A percentile compares a stretch with the other conserved stretches of the same genome.
phyloP scores from a whole-genome alignment of 108 stramenopile genomes.

The Fragilaria radians region DNA sequence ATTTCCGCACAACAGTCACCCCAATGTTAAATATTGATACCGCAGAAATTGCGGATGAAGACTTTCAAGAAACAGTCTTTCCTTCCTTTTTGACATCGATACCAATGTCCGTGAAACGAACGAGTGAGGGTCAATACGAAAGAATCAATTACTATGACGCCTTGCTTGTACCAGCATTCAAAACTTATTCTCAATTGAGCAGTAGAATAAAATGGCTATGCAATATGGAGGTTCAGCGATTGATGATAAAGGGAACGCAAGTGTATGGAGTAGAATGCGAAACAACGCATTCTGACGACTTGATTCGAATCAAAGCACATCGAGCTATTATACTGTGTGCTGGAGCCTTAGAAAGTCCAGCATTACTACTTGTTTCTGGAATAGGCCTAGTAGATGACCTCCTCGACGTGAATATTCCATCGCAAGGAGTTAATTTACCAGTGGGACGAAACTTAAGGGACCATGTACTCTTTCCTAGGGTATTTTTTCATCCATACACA shows the following conservation, averaged over 20 bases:
- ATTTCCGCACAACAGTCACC: neutral
- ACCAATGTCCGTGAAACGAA: neutral
- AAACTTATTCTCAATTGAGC: constrained; percentile 26
- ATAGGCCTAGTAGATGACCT: constrained; percentile 41
- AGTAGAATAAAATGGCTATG: constrained; percentile 27
- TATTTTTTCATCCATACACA: constrained; percentile 16
- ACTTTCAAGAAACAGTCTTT: neutral
- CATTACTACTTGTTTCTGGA: constrained; percentile 52
- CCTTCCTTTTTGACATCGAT: constrained; percentile 4
- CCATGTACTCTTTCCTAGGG: constrained; percentile 52
- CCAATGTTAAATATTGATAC: neutral
- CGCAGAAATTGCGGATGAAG: neutral
- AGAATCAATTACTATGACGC: constrained; percentile 59
- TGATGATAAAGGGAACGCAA: constrained; percentile 25
- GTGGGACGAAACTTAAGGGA: constrained; percentile 44
- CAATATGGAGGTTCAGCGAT: constrained; percentile 44
- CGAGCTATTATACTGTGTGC: constrained; percentile 47
- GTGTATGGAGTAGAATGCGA: constrained; percentile 21
- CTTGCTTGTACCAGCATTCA: constrained; percentile 46
- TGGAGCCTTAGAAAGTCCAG: constrained; percentile 66
- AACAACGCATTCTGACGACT: constrained; percentile 13
- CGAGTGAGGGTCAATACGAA: constrained; percentile 1
- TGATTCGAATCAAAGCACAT: constrained; percentile 12
- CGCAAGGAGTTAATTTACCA: constrained; percentile 13
- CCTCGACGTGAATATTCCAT: constrained; percentile 21